phyloP scores from a whole-genome alignment of 495 filamentous ascomycete genomes.

The Talaromyces proteolyticus region DNA sequence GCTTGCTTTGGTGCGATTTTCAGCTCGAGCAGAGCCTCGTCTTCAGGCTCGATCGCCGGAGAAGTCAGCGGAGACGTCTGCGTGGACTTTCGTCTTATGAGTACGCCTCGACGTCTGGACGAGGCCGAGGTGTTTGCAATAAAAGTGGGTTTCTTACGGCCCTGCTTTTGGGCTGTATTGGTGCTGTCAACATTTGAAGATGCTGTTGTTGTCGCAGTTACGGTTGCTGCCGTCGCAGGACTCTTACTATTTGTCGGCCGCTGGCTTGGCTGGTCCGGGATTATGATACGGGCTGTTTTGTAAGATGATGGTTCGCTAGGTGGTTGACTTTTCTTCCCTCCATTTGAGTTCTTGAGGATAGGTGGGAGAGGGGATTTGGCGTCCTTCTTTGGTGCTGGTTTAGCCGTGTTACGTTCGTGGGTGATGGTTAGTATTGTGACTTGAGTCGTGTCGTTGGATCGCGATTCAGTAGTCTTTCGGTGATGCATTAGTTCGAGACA shows the following conservation, averaged over 20 bases:
- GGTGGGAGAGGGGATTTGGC: slow-evolving; percentile 19
- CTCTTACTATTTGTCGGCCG: neutral
- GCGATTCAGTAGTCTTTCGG: neutral
- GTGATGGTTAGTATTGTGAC: neutral
- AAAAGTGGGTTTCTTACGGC: slow-evolving; percentile 26
- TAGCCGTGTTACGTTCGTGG: neutral
- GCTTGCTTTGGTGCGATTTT: neutral
- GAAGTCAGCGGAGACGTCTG: slow-evolving; percentile 14
- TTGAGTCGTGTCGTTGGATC: neutral
- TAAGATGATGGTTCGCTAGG: slow-evolving; percentile 9
- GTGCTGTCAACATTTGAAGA: neutral
- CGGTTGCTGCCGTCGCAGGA: neutral
- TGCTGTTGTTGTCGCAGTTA: neutral
- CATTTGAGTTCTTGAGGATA: slow-evolving; percentile 32
- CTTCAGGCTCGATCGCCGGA: neutral
- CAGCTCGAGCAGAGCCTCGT: neutral
- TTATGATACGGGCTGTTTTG: slow-evolving; percentile 24
- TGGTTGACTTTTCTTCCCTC: slow-evolving; percentile 14
- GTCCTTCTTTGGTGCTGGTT: neutral
- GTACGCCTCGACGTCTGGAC: slow-evolving; percentile 33
- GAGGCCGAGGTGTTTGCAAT: slow-evolving; percentile 22
- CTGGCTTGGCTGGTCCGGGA: slow-evolving; percentile 1
- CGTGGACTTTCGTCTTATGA: slow-evolving; percentile 38
- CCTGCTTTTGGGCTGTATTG: slow-evolving; percentile 8
- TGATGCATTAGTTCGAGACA: neutral